These are phyloP conservation scores for Hypoxylon sp. DNA, from an alignment of 2,329 filamentous ascomycete species.

Conservation along the genomic window DNA sequence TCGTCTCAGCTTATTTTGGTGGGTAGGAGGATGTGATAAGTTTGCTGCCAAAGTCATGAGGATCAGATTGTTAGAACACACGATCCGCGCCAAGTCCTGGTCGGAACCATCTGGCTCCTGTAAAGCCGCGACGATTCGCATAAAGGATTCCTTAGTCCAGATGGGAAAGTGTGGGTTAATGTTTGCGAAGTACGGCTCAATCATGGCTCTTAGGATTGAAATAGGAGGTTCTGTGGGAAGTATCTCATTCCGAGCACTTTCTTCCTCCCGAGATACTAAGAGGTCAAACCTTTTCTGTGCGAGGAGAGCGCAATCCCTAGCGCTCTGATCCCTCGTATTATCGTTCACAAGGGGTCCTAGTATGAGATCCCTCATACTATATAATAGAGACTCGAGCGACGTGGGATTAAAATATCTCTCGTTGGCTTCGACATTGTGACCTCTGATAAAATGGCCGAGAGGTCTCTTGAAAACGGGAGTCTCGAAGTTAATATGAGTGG, in stretches of 20 bases:
- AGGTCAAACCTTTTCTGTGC: constrained; percentile 23
- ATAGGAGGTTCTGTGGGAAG: constrained; percentile 30
- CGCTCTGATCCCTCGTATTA: constrained; percentile 2
- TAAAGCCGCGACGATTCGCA: neutral
- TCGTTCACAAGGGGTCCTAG: constrained; percentile 19
- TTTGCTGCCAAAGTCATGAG: constrained; percentile 32
- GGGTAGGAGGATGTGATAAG: constrained; percentile 11
- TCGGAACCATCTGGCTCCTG: constrained; percentile 8
- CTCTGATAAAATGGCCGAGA: constrained; percentile 25
- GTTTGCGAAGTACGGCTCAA: constrained; percentile 31
- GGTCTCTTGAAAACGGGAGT: constrained; percentile 27
- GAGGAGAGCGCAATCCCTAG: constrained; percentile 19
- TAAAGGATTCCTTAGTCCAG: constrained; percentile 28
- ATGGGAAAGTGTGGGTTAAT: constrained; percentile 34
- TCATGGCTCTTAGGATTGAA: constrained; percentile 29
- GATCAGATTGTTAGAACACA: constrained; percentile 35
- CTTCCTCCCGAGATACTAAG: constrained; percentile 21
- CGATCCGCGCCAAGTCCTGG: constrained; percentile 21
- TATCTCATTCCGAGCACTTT: constrained; percentile 6
- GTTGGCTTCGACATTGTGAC: constrained; percentile 12
- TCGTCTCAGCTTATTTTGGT: constrained; percentile 13
- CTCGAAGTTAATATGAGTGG: constrained; percentile 4
- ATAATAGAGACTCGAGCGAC: constrained; percentile 26
- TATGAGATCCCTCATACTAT: constrained; percentile 20
- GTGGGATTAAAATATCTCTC: constrained; percentile 32